These are phyloP conservation scores for Fomitopsis betulina DNA, from an alignment of 1,284 basidiomycete species.

Conservation along the genomic window DNA sequence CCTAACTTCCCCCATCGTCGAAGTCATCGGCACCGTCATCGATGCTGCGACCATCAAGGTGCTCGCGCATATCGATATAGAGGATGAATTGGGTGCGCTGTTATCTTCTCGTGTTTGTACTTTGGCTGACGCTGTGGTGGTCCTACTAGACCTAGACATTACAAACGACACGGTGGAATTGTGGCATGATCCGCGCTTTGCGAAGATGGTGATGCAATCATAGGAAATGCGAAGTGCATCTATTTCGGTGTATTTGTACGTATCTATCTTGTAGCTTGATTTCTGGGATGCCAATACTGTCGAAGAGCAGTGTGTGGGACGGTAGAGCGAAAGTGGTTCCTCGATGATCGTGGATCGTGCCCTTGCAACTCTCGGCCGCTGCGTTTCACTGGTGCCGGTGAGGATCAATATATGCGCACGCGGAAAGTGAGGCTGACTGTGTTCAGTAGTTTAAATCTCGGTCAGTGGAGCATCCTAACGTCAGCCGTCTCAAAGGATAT, in stretches of 20 bases:
- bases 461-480: no score
- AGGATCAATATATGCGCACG: no score
- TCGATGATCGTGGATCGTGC: no score
- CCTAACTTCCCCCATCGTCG: slow-evolving; percentile 57
- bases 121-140: not conserved
- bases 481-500: no score
- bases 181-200: slow-evolving; percentile 59
- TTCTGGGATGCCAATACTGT: not conserved
- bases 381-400: no score
- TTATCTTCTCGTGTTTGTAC: not conserved
- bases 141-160: slow-evolving; percentile 53
- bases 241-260: not conserved
- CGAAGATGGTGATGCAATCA: slow-evolving; percentile 17
- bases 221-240: not conserved
- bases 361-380: no score
- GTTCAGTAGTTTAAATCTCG: no score
- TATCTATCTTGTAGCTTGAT: not conserved
- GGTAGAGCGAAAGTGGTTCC: no score
- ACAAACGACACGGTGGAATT: slow-evolving; percentile 63
- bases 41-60: slow-evolving; percentile 62
- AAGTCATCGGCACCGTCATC: slow-evolving; percentile 70
- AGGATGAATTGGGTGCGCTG: slow-evolving; percentile 61
- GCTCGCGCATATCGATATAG: slow-evolving; percentile 57
- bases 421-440: no score
- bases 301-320: no score